These are phyloP conservation scores for Fragilaria radians DNA, from an alignment of 108 stramenopile species.

Conservation along the genomic window DNA sequence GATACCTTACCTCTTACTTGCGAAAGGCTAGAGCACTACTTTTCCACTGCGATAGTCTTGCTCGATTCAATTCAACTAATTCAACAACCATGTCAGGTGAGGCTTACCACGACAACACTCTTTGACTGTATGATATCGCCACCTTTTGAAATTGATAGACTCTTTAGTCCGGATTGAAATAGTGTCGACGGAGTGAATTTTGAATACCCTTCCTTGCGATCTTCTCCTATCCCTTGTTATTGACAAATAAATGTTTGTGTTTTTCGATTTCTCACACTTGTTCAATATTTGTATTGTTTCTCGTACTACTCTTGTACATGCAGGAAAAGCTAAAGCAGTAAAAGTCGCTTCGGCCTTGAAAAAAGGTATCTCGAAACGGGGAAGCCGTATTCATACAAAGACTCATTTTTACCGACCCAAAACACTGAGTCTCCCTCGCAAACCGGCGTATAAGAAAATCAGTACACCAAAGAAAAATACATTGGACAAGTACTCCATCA, in stretches of 20 bases:
- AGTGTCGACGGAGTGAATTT: background rate
- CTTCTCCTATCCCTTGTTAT: background rate
- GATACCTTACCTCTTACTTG: no score
- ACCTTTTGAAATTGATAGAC: no score
- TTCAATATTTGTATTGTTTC: background rate
- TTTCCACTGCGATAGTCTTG: no score
- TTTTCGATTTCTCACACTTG: background rate
- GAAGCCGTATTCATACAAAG: constrained; percentile 96
- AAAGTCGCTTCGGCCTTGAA: constrained; percentile 85
- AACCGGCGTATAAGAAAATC: constrained; percentile 85
- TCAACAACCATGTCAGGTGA: constrained; percentile 2
- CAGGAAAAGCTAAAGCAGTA: constrained; percentile 65
- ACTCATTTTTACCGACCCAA: constrained; percentile 98
- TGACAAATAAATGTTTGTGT: background rate
- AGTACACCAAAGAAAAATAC: constrained; percentile 74
- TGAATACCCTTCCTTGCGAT: background rate
- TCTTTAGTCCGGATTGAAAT: background rate
- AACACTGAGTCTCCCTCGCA: constrained; percentile 80
- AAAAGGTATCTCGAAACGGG: constrained; percentile 92
- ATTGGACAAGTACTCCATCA: constrained; percentile 81
- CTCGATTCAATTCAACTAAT: background rate
- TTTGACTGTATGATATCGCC: background rate
- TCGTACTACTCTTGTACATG: background rate
- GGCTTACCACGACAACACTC: background rate
- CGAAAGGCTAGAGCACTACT: no score